Base-by-base conservation (phyloP, 2,329 filamentous ascomycete genomes). In the Arthroderma sp. region DNA sequence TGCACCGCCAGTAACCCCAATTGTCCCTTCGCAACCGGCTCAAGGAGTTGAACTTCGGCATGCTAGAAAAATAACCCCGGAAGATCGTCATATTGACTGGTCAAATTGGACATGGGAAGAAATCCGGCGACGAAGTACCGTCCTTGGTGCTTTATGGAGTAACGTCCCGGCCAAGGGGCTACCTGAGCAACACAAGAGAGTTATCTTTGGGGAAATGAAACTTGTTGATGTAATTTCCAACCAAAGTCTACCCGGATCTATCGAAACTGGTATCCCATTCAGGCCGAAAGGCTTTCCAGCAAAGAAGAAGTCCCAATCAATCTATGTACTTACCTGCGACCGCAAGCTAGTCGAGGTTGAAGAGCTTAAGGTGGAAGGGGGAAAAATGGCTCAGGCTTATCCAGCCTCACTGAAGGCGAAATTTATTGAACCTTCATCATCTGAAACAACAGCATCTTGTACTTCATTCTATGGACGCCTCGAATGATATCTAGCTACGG, bases 11-110 rank as follows among this genome's bases (percentile, higher is more conserved):
- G 59, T 74, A n/a, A 52, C 59, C 32, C 60, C 66, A 7, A 56
- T 61, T 5, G 55, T 53, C 5, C 58, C 58, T 36, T 29, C 4
- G 40, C 32, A 8, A 34, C 60, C 55, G 45, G 30, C 30, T 4
- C 50, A 59, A 41, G 55, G 51, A 11, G 55, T 57, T 29, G 59
- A 56, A 56, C 49, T 67, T 11, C 60, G 56, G 5, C 74, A 81
- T 55, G 89, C 89, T 1, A 75, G 77, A 1, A 94, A 94, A 58
- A 76, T 94, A 48, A 75, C 64, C 1, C 74, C 80, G 45, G 63
- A 70, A 4, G 78, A 89, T 53, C 66, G 69, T 1, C 73, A 77
- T 47, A 63, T 94, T 5, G 64, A 79, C 49, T 85, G 81, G 72
- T 38, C 51, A 1, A 60, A 55, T 3, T 77, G 76, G 70, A 65